Percentiles rank a stretch among this genome's conserved stretches.
These are phyloP conservation scores for Jamesozyma spencerorum DNA, from an alignment of 805 yeast genomes.

Conservation along the genomic window DNA sequence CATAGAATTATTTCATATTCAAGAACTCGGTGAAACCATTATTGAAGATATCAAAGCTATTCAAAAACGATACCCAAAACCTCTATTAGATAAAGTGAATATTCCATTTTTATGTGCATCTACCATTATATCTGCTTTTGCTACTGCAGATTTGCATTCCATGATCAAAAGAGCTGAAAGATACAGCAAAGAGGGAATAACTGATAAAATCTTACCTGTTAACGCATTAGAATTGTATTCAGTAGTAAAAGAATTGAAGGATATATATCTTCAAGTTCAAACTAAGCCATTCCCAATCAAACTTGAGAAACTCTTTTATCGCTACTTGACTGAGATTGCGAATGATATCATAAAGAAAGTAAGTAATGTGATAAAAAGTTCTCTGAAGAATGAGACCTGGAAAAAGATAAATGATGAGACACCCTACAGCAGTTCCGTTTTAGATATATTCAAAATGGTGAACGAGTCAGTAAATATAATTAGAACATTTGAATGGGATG, in stretches of 20 bases:
- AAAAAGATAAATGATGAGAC: conserved; percentile 41
- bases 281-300: conserved; percentile 41
- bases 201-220: conserved; percentile 36
- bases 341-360: conserved; percentile 28
- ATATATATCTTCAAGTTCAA: conserved; percentile 41
- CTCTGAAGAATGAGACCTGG: conserved; percentile 46
- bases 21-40: conserved; percentile 46
- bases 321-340: conserved; percentile 36
- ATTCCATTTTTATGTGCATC: conserved; percentile 43
- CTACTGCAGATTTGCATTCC: conserved; percentile 39
- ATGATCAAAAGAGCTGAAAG: conserved; percentile 43
- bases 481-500: conserved; percentile 53
- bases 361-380: background rate
- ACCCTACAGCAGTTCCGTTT: conserved; percentile 49
- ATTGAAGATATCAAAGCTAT: conserved; percentile 40
- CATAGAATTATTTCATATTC: conserved; percentile 45
- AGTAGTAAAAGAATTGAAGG: conserved; percentile 43
- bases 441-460: conserved; percentile 58
- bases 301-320: conserved; percentile 48
- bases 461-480: conserved; percentile 51
- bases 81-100: conserved; percentile 49
- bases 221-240: conserved; percentile 53
- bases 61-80: conserved; percentile 51
- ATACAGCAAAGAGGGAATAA: conserved; percentile 17
- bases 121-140: conserved; percentile 43